Conservation (phyloP, 306 rosid species). For the Vigna angularis region DNA sequence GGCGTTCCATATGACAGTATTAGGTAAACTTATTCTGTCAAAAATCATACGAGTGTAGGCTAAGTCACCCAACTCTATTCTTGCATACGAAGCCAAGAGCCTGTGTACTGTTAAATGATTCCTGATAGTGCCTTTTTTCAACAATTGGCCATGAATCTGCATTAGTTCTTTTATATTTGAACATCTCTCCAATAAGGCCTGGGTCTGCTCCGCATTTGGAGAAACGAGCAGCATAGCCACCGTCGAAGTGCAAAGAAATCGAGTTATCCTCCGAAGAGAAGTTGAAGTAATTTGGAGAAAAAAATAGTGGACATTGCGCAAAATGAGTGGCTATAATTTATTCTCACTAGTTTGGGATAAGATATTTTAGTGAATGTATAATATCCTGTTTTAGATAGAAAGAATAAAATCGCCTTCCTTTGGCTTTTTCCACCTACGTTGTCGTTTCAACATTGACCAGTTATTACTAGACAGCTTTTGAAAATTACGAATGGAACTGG, state of each 20-base stretch:
- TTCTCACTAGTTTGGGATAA: slow-evolving; percentile 44
- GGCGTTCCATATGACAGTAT: slow-evolving; percentile 69
- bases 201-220: slow-evolving; percentile 43
- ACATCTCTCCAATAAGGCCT: slow-evolving; percentile 64
- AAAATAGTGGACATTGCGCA: background rate
- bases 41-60: slow-evolving; percentile 59
- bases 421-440: slow-evolving; percentile 32
- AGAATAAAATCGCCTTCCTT: background rate
- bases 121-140: slow-evolving; percentile 50
- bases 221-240: slow-evolving; percentile 45
- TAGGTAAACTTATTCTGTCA: slow-evolving; percentile 59
- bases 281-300: slow-evolving; percentile 22
- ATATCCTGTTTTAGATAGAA: slow-evolving; percentile 25
- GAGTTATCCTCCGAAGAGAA: slow-evolving; percentile 16
- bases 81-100: slow-evolving; percentile 56
- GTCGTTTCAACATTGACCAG: slow-evolving; percentile 2
- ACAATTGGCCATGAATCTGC: slow-evolving; percentile 71
- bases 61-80: slow-evolving; percentile 53
- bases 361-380: slow-evolving; percentile 40
- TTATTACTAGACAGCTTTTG: background rate
- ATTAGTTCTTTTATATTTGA: slow-evolving; percentile 62
- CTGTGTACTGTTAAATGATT: slow-evolving; percentile 46
- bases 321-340: slow-evolving; percentile 45
- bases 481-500: background rate
- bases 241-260: slow-evolving; percentile 15